These are phyloP conservation scores for Rhizopogon rudus DNA, from an alignment of 768 basidiomycete genomes.

Conservation along the genomic window DNA sequence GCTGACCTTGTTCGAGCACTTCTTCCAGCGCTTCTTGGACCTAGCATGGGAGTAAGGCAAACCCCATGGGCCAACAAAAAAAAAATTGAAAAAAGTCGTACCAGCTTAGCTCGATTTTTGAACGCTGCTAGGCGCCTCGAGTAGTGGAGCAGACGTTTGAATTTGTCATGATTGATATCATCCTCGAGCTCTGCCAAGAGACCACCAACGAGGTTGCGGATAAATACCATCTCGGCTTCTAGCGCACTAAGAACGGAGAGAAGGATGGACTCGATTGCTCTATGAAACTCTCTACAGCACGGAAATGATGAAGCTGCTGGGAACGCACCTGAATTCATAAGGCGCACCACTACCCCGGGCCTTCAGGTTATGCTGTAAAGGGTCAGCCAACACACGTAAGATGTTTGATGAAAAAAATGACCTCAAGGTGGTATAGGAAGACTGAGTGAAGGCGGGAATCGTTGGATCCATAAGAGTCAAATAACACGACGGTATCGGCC, in stretches of 20 bases:
- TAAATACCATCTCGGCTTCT: constrained; percentile 95
- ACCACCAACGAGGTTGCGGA: constrained; percentile 85
- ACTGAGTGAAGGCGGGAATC: constrained; percentile 84
- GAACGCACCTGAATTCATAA: constrained; percentile 78
- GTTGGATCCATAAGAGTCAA: constrained; percentile 86
- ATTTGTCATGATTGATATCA: constrained; percentile 92
- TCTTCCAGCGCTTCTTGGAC: constrained; percentile 91
- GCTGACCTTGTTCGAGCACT: constrained; percentile 79
- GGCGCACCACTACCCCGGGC: constrained; percentile 62
- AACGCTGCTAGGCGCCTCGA: constrained; percentile 85
- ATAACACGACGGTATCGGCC: constrained; percentile 85
- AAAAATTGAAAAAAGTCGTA: constrained; percentile 25
- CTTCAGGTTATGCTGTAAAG: constrained; percentile 74
- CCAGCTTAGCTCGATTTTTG: constrained; percentile 85
- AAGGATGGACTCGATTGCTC: constrained; percentile 90
- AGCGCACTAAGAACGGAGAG: constrained; percentile 89
- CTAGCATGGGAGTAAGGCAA: constrained; percentile 31
- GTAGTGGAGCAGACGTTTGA: constrained; percentile 88
- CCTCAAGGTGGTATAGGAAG: constrained; percentile 86
- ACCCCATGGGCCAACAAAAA: neutral
- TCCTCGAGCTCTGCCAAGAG: constrained; percentile 91
- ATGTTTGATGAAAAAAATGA: constrained; percentile 24
- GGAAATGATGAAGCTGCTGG: constrained; percentile 11
- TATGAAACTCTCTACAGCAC: constrained; percentile 28
- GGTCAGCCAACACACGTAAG: constrained; percentile 6